Conservation (phyloP, 805 yeast genomes). For the Candida loeiensis region DNA sequence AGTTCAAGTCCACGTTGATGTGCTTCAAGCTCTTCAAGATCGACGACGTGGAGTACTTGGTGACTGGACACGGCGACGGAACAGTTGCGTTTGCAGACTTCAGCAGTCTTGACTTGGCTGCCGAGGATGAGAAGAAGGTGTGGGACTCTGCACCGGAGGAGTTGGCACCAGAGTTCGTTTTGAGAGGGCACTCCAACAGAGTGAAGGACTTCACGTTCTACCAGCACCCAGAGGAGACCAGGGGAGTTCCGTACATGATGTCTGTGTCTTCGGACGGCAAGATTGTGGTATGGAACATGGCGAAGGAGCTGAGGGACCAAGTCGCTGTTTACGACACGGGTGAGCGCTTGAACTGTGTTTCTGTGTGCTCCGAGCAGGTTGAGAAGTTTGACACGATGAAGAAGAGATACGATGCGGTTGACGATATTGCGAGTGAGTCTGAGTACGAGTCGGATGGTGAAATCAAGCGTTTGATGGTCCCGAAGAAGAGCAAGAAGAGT, state of each 20-base stretch:
- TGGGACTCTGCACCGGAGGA: conserved; percentile 22
- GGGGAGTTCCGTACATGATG: conserved; percentile 48
- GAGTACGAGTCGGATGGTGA: conserved; percentile 77
- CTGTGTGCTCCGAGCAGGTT: conserved; percentile 68
- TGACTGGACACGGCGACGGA: conserved; percentile 72
- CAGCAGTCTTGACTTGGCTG: conserved; percentile 15
- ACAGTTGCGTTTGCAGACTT: conserved; percentile 54
- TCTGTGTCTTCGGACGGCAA: conserved; percentile 92
- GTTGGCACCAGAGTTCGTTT: conserved; percentile 49
- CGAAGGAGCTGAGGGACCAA: conserved; percentile 58
- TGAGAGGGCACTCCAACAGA: conserved; percentile 82
- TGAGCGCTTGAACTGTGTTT: conserved; percentile 85
- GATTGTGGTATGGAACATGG: conserved; percentile 81
- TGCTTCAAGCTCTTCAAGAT: conserved; percentile 52
- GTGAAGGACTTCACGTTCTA: conserved; percentile 72
- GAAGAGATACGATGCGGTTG: conserved; percentile 38
- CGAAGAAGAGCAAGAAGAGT: conserved; percentile 44
- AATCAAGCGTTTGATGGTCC: conserved; percentile 56
- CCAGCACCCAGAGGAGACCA: conserved; percentile 33
- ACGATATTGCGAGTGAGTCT: conserved; percentile 48
- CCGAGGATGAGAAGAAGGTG: conserved; percentile 25
- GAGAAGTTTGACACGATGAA: conserved; percentile 73
- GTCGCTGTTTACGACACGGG: conserved; percentile 88
- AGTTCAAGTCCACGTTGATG: conserved; percentile 60
- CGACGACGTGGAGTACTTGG: conserved; percentile 52